A percentile compares a stretch with the other conserved stretches of the same genome.
Evolutionary conservation across 768 basidiomycete species (phyloP).

Genomic region (Pluteus cervinus): DNA sequence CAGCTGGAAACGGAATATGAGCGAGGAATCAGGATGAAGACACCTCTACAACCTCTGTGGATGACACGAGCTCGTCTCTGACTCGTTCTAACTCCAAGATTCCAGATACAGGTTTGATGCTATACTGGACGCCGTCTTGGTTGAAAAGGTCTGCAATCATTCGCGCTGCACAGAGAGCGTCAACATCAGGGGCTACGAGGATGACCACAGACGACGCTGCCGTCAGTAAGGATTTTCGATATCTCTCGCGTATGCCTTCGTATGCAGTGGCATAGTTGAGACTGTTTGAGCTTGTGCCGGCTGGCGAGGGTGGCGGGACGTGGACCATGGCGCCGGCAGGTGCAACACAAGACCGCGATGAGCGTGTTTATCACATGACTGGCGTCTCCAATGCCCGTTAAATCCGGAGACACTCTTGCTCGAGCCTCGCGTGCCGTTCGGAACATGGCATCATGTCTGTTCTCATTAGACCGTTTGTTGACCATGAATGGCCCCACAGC

Average conservation of each 20-base stretch:
- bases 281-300: no score
- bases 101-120: slow-evolving; percentile 85
- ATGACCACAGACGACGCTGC: slow-evolving; percentile 82
- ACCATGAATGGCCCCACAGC: no score
- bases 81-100: slow-evolving; percentile 67
- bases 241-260: slow-evolving; percentile 59
- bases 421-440: no score
- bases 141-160: slow-evolving; percentile 88
- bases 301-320: slow-evolving; percentile 65
- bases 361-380: no score
- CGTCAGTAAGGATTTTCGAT: slow-evolving; percentile 66
- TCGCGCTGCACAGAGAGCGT: slow-evolving; percentile 84
- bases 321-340: slow-evolving; percentile 34
- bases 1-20: slow-evolving; percentile 38
- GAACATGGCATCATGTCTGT: no score
- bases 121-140: slow-evolving; percentile 91
- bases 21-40: neutral
- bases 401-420: no score
- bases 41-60: slow-evolving; percentile 51
- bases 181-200: slow-evolving; percentile 85
- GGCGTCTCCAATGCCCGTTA: no score
- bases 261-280: slow-evolving; percentile 79
- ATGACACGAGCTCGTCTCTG: slow-evolving; percentile 57
- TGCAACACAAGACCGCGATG: slow-evolving; percentile 1
- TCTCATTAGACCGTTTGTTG: no score